These are phyloP conservation scores for Tilletia horrida DNA, from an alignment of 1,284 basidiomycete species.

Conservation along the genomic window DNA sequence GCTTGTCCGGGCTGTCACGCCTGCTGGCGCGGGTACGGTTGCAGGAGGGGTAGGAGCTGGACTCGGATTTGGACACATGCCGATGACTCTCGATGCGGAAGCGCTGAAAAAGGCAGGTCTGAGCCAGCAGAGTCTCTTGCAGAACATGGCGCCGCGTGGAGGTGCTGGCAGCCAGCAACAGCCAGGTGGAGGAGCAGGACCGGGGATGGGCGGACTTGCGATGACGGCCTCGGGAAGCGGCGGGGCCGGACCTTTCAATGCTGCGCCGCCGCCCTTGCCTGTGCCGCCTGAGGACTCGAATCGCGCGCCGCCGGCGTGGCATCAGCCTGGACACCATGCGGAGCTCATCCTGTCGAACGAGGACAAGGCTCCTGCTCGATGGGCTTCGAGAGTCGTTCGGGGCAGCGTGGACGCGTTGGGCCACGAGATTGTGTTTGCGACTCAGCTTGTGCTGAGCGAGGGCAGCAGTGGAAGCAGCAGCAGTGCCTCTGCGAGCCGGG, in stretches of 20 bases:
- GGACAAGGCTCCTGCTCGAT: slow-evolving; percentile 29
- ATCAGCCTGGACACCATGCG: slow-evolving; percentile 32
- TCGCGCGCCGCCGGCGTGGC: slow-evolving; percentile 28
- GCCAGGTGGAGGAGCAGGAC: neutral
- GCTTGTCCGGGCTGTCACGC: slow-evolving; percentile 24
- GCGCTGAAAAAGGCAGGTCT: slow-evolving; percentile 34
- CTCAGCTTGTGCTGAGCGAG: slow-evolving; percentile 27
- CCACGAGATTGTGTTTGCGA: slow-evolving; percentile 48
- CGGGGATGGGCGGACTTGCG: neutral
- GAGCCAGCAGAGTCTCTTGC: slow-evolving; percentile 39
- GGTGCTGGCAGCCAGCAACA: neutral
- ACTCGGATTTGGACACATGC: slow-evolving; percentile 5
- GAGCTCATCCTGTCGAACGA: slow-evolving; percentile 34
- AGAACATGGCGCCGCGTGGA: neutral
- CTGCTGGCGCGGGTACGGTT: neutral
- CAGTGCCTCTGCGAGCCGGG: neutral
- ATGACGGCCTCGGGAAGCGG: slow-evolving; percentile 5
- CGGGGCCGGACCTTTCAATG: neutral
- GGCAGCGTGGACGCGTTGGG: slow-evolving; percentile 43
- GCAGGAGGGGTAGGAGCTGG: slow-evolving; percentile 5
- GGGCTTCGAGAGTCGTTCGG: slow-evolving; percentile 39
- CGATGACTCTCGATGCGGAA: slow-evolving; percentile 29
- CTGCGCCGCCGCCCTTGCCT: neutral
- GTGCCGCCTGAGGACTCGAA: neutral
- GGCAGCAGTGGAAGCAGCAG: neutral